Conservation (phyloP, 2,329 filamentous ascomycete species). For the Ascochyta lentis region DNA sequence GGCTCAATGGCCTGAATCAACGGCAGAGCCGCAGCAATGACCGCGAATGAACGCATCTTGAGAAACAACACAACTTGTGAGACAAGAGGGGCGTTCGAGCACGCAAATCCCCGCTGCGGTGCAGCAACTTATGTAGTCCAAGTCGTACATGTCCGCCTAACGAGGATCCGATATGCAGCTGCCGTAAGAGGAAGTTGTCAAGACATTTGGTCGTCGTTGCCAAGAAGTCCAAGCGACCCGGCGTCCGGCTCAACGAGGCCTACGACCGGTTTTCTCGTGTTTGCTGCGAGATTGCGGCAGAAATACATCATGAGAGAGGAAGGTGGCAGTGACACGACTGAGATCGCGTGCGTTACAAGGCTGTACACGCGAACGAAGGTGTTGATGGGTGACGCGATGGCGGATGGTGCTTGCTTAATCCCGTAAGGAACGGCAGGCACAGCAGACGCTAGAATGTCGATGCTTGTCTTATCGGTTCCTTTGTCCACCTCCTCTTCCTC, state of each 20-base stretch:
- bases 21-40: slow-evolving; percentile 37
- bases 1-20: slow-evolving; percentile 53
- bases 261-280: slow-evolving; percentile 23
- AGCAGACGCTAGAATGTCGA: slow-evolving; percentile 9
- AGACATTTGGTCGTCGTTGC: slow-evolving; percentile 36
- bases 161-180: slow-evolving; percentile 36
- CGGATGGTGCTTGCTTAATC: slow-evolving; percentile 16
- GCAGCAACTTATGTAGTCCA: slow-evolving; percentile 28
- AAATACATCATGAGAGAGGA: slow-evolving; percentile 30
- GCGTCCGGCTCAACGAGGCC: slow-evolving; percentile 40
- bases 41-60: slow-evolving; percentile 39
- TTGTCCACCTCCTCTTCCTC: neutral
- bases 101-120: slow-evolving; percentile 11
- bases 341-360: slow-evolving; percentile 9
- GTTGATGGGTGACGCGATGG: slow-evolving; percentile 12
- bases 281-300: slow-evolving; percentile 22
- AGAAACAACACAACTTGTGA: slow-evolving; percentile 23
- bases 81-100: slow-evolving; percentile 26
- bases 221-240: slow-evolving; percentile 42
- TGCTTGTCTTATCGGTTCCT: slow-evolving; percentile 19
- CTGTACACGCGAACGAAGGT: slow-evolving; percentile 1
- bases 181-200: slow-evolving; percentile 47
- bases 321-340: slow-evolving; percentile 22
- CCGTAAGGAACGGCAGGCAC: slow-evolving; percentile 13
- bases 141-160: slow-evolving; percentile 29